Conservation (phyloP, 2,329 filamentous ascomycete species). For the Trichothecium sympodiale region DNA sequence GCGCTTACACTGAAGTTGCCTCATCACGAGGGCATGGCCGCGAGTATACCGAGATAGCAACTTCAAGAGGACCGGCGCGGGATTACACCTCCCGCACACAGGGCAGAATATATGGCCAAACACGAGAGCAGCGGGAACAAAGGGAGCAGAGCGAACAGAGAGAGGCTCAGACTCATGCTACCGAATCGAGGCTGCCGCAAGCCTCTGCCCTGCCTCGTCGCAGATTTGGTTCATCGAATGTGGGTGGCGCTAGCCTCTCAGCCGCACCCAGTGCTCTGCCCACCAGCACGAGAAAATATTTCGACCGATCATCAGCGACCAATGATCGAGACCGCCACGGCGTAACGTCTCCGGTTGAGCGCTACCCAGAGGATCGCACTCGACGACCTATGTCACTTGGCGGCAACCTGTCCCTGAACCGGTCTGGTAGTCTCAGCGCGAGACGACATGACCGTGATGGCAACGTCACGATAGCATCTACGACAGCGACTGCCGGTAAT, state of each 20-base stretch:
- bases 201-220: slow-evolving; percentile 41
- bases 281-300: slow-evolving; percentile 29
- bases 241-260: slow-evolving; percentile 34
- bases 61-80: slow-evolving; percentile 11
- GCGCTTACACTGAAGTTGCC: slow-evolving; percentile 45
- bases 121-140: too few relatives aligned
- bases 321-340: slow-evolving; percentile 4
- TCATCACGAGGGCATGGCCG: slow-evolving; percentile 19
- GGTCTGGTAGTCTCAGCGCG: slow-evolving; percentile 33
- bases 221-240: slow-evolving; percentile 36
- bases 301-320: slow-evolving; percentile 28
- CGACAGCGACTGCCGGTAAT: slow-evolving; percentile 26
- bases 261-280: slow-evolving; percentile 24
- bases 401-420: slow-evolving; percentile 27
- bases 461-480: slow-evolving; percentile 20
- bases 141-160: too few relatives aligned
- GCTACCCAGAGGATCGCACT: slow-evolving; percentile 8
- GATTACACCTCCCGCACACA: slow-evolving; percentile 17
- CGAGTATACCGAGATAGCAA: slow-evolving; percentile 11
- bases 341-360: slow-evolving; percentile 10
- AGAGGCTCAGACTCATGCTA: too few relatives aligned
- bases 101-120: too few relatives aligned
- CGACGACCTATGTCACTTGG: slow-evolving; percentile 31
- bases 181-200: too few relatives aligned
- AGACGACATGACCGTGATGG: slow-evolving; percentile 31